These are phyloP conservation scores for Fraxinus platypoda DNA, from an alignment of 305 asterid genomes.

Conservation along the genomic window DNA sequence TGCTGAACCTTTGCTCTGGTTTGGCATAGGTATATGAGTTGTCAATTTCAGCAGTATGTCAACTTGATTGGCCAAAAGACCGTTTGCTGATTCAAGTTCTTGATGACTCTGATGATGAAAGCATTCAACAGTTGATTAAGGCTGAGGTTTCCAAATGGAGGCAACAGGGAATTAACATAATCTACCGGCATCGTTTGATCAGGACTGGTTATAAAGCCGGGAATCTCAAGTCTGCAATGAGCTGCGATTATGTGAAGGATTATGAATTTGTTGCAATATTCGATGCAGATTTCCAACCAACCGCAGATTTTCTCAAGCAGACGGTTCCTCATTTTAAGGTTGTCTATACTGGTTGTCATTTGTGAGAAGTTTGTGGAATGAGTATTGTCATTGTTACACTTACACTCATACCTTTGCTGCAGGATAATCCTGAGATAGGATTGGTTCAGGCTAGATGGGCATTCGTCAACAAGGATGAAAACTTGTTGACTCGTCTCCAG, in stretches of 20 bases:
- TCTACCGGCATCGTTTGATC: constrained; percentile 53
- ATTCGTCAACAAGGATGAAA: constrained; percentile 57
- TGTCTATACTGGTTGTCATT: not conserved
- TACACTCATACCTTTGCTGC: not conserved
- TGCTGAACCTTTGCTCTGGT: not conserved
- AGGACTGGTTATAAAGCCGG: constrained; percentile 76
- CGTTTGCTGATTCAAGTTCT: constrained; percentile 58
- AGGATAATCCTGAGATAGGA: constrained; percentile 53
- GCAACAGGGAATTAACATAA: constrained; percentile 55
- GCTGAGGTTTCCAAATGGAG: constrained; percentile 56
- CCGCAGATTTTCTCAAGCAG: constrained; percentile 44
- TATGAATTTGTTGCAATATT: constrained; percentile 62
- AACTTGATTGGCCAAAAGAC: constrained; percentile 71
- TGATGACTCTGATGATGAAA: constrained; percentile 62
- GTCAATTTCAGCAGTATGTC: constrained; percentile 62
- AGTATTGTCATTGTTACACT: not conserved
- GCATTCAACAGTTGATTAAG: constrained; percentile 42
- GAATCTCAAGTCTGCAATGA: constrained; percentile 67
- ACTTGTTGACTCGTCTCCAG: constrained; percentile 48
- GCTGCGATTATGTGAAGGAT: constrained; percentile 59
- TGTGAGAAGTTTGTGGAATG: not conserved
- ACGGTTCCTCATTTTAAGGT: constrained; percentile 56
- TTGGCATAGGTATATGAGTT: constrained; percentile 56
- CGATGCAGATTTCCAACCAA: constrained; percentile 56
- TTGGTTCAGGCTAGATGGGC: constrained; percentile 64